Percentiles rank a stretch among this genome's conserved stretches.
These are phyloP conservation scores for Camelina hispida DNA, from an alignment of 345 rosid genomes.

Conservation along the genomic window DNA sequence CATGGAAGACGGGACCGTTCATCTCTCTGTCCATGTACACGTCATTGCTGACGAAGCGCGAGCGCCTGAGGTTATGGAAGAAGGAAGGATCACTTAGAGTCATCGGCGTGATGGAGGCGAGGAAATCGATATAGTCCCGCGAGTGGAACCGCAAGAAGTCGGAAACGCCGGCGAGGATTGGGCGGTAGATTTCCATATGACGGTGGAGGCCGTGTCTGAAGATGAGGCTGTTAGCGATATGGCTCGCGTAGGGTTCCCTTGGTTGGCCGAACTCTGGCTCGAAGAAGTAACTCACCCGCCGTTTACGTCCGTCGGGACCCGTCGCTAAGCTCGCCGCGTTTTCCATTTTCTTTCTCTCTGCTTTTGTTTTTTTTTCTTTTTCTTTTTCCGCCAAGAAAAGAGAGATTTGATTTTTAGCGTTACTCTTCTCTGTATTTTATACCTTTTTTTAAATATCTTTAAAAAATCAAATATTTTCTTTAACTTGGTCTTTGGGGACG, in stretches of 20 bases:
- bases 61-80: slow-evolving; percentile 33
- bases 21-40: not conserved
- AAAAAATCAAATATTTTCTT: too few species aligned
- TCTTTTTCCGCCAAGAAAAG: not conserved
- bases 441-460: too few species aligned
- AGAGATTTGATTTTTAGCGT: not conserved
- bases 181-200: slow-evolving; percentile 77
- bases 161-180: slow-evolving; percentile 55
- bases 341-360: not conserved
- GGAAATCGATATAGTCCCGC: slow-evolving; percentile 71
- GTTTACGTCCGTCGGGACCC: slow-evolving; percentile 72
- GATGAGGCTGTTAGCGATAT: slow-evolving; percentile 75
- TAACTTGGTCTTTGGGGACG: too few species aligned
- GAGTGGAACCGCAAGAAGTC: slow-evolving; percentile 71
- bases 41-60: slow-evolving; percentile 33
- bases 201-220: slow-evolving; percentile 72
- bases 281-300: slow-evolving; percentile 87
- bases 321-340: slow-evolving; percentile 52
- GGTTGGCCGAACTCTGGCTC: slow-evolving; percentile 56
- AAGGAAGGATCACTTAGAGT: slow-evolving; percentile 50
- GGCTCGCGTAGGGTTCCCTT: slow-evolving; percentile 51
- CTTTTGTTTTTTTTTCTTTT: not conserved
- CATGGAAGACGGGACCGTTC: slow-evolving; percentile 57
- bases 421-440: too few species aligned
- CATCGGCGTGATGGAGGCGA: slow-evolving; percentile 60